Evolutionary conservation across 805 yeast genomes (phyloP), one percentile per base, ranked within the genome.

Genomic region (Myxozyma geophila): DNA sequence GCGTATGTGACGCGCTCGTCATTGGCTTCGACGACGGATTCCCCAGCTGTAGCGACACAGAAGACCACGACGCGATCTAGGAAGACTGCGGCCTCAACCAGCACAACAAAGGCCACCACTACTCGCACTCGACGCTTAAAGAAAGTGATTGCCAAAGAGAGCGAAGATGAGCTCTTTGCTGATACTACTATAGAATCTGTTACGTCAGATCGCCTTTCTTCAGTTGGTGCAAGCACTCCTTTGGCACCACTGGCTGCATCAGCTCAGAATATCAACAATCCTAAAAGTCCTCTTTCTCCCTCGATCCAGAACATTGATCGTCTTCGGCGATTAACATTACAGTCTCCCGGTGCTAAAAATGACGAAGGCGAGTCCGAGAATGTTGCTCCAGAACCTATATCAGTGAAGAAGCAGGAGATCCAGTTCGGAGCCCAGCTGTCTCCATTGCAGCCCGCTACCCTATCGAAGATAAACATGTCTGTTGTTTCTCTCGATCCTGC

Each of bases 1-100:
- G 51, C 58, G 23, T 52, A 58, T 15, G n/a, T 37, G 15, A 51
- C 62, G 37, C 57, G 62, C 9, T 52, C 53, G 19, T 51, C 62
- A 9, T 48, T 43, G 15, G 62, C 53, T 19, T 43, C 52, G 10
- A 51, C 52, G 55, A 40, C 54, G 37, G 37, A 23, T 17, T 53
- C 58, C 8, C 52, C 62, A 1, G 51, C 53, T 1, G 43, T n/a
- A 9, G 10, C 43, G 17, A 49, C 55, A n/a, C 28, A 54, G 12
- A 47, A 56, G n/a, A 15, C 59, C 39, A 47, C 52, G 54, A 47
- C 52, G 59, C 54, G 54, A 39, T 47, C 59, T 15, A 17, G 39
- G 21, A 53, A 53, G 23, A 6, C 57, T 37, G 55, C 44, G n/a
- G 28, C 46, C 15, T 17, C 39, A 23, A 21, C 57, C n/a, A 28